Evolutionary conservation across 805 yeast genomes (phyloP).

Genomic region (Candida koratica): DNA sequence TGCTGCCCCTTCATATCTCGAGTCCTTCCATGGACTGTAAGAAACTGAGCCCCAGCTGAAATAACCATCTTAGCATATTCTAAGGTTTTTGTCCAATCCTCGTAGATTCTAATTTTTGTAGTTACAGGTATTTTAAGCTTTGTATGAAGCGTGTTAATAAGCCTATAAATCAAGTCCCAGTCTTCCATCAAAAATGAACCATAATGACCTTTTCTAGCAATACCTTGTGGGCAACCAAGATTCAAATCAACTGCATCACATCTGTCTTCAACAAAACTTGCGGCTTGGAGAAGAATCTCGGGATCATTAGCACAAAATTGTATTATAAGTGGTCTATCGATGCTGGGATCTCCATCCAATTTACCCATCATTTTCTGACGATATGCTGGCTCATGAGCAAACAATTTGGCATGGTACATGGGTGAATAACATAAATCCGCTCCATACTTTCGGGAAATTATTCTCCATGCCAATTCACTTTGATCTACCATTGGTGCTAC

Average conservation of each 20-base stretch:
- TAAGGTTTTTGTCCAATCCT: conserved; percentile 76
- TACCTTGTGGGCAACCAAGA: conserved; percentile 97
- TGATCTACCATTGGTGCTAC: conserved; percentile 99
- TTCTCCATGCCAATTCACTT: conserved; percentile 92
- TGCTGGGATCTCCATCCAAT: conserved; percentile 63
- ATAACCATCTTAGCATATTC: conserved; percentile 86
- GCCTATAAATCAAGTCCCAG: conserved; percentile 74
- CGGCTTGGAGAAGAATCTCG: conserved; percentile 75
- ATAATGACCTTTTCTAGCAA: conserved; percentile 90
- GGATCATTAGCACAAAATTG: conserved; percentile 98
- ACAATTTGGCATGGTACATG: conserved; percentile 90
- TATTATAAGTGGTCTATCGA: conserved; percentile 84
- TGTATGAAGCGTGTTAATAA: conserved; percentile 70
- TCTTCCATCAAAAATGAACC: conserved; percentile 97
- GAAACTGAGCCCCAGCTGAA: conserved; percentile 90
- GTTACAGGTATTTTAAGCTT: conserved; percentile 85
- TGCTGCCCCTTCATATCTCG: conserved; percentile 97
- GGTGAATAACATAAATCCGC: conserved; percentile 95
- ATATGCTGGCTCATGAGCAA: conserved; percentile 81
- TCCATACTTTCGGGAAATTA: conserved; percentile 80
- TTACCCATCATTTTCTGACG: conserved; percentile 67
- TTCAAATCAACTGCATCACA: conserved; percentile 97
- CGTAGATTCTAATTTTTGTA: conserved; percentile 89
- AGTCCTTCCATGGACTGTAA: conserved; percentile 93
- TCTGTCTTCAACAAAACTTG: conserved; percentile 67